Conservation (phyloP, 495 filamentous ascomycete genomes). For the Lepraria neglecta region DNA sequence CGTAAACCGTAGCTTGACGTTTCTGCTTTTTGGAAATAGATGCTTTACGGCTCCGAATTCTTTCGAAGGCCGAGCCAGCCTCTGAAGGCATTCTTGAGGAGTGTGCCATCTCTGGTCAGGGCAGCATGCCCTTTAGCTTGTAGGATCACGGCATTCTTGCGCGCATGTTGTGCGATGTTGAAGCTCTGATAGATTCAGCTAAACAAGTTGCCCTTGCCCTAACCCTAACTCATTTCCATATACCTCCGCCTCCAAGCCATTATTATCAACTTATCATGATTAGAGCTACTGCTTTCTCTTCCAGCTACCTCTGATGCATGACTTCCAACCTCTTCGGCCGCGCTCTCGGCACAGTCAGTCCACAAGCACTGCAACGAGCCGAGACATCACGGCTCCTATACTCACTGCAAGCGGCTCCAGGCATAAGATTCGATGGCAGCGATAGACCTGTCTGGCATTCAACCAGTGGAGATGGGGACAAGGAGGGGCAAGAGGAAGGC, state of each 20-base stretch:
- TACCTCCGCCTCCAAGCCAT: no score
- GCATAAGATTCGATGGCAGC: conserved; percentile 60
- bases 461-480: conserved; percentile 18
- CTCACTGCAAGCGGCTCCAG: conserved; percentile 54
- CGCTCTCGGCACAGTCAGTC: conserved; percentile 56
- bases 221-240: no score
- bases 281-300: no score
- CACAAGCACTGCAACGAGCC: conserved; percentile 54
- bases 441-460: conserved; percentile 32
- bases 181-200: no score
- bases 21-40: background rate
- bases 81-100: background rate
- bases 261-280: no score
- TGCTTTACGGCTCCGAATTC: background rate
- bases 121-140: no score
- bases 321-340: conserved; percentile 71
- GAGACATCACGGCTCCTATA: conserved; percentile 56
- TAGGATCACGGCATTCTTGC: no score
- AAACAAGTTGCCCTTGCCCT: no score
- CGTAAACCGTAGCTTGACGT: conserved; percentile 56
- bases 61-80: background rate
- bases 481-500: conserved; percentile 27
- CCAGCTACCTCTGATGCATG: conserved; percentile 49
- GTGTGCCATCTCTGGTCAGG: no score
- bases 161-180: no score